These are phyloP conservation scores for Xeromyces bisporus DNA, from an alignment of 495 filamentous ascomycete genomes.

Conservation along the genomic window DNA sequence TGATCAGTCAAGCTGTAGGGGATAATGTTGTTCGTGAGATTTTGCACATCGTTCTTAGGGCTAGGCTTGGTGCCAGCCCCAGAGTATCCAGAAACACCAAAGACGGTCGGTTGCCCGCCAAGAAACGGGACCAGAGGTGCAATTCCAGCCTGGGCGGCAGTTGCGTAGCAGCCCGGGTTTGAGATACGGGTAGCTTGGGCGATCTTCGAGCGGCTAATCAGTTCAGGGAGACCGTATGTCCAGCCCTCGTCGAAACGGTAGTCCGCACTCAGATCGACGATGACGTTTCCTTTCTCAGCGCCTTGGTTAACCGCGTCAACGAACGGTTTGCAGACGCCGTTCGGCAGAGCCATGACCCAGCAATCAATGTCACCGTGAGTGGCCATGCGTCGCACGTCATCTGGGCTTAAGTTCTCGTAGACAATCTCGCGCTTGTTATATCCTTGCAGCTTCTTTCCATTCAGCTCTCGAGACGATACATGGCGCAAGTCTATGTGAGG, in stretches of 20 bases:
- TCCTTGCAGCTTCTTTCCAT: slow-evolving; percentile 75
- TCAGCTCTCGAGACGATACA: slow-evolving; percentile 88
- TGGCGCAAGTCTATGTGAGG: slow-evolving; percentile 88
- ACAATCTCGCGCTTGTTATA: slow-evolving; percentile 87
- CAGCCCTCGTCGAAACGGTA: slow-evolving; percentile 82
- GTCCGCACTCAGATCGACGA: slow-evolving; percentile 88
- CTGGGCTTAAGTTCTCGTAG: slow-evolving; percentile 80
- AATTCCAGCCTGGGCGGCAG: slow-evolving; percentile 86
- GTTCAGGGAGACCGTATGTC: slow-evolving; percentile 91
- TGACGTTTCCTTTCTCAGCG: slow-evolving; percentile 54
- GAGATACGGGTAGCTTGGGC: slow-evolving; percentile 71
- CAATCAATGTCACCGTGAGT: slow-evolving; percentile 86
- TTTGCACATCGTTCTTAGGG: slow-evolving; percentile 87
- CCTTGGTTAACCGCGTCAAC: slow-evolving; percentile 78
- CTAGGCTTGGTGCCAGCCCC: slow-evolving; percentile 92
- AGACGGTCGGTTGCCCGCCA: slow-evolving; percentile 66
- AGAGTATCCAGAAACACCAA: slow-evolving; percentile 91
- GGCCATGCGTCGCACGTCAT: slow-evolving; percentile 84
- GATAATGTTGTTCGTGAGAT: slow-evolving; percentile 77
- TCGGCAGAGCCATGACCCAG: slow-evolving; percentile 97
- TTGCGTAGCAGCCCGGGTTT: slow-evolving; percentile 95
- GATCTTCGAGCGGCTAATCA: slow-evolving; percentile 61
- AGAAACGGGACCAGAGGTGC: slow-evolving; percentile 66
- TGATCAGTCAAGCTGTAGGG: slow-evolving; percentile 89
- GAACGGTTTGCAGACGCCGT: slow-evolving; percentile 92